Conservation (phyloP, 2,329 filamentous ascomycete species). For the Penicillium oxalicum region DNA sequence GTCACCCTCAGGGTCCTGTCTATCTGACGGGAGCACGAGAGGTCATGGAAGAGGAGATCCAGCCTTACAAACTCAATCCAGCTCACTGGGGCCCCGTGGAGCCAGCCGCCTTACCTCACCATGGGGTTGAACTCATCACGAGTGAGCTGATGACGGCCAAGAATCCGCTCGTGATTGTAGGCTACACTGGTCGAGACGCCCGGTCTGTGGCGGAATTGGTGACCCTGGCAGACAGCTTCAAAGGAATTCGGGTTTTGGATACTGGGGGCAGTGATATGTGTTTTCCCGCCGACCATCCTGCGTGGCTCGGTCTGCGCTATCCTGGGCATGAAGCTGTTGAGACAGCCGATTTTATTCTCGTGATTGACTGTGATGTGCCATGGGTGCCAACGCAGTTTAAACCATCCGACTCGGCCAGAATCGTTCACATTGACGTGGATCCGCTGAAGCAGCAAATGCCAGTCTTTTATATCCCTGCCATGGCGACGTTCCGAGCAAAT, state of each 20-base stretch:
- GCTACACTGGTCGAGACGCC: slow-evolving; percentile 45
- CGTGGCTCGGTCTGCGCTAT: slow-evolving; percentile 64
- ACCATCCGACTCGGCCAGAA: slow-evolving; percentile 51
- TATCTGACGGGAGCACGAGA: slow-evolving; percentile 74
- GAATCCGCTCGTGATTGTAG: slow-evolving; percentile 46
- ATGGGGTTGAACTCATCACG: slow-evolving; percentile 42
- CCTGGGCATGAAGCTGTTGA: slow-evolving; percentile 67
- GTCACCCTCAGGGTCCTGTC: slow-evolving; percentile 70
- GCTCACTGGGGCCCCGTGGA: slow-evolving; percentile 64
- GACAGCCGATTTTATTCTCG: slow-evolving; percentile 75
- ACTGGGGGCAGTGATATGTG: slow-evolving; percentile 50
- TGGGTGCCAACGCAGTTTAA: slow-evolving; percentile 79
- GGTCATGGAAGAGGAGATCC: slow-evolving; percentile 78
- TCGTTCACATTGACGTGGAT: slow-evolving; percentile 62
- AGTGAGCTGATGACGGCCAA: slow-evolving; percentile 43
- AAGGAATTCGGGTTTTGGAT: slow-evolving; percentile 47
- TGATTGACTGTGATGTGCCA: slow-evolving; percentile 84
- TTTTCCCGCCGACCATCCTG: slow-evolving; percentile 45
- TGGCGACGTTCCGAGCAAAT: slow-evolving; percentile 62
- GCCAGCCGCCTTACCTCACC: slow-evolving; percentile 55
- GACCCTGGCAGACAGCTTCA: slow-evolving; percentile 42
- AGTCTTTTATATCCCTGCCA: slow-evolving; percentile 63
- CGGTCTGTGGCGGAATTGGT: slow-evolving; percentile 42
- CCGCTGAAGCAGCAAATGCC: slow-evolving; percentile 68
- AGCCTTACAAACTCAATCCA: slow-evolving; percentile 64